phyloP scores from a whole-genome alignment of 805 yeast species.

The Starmerella stellata region DNA sequence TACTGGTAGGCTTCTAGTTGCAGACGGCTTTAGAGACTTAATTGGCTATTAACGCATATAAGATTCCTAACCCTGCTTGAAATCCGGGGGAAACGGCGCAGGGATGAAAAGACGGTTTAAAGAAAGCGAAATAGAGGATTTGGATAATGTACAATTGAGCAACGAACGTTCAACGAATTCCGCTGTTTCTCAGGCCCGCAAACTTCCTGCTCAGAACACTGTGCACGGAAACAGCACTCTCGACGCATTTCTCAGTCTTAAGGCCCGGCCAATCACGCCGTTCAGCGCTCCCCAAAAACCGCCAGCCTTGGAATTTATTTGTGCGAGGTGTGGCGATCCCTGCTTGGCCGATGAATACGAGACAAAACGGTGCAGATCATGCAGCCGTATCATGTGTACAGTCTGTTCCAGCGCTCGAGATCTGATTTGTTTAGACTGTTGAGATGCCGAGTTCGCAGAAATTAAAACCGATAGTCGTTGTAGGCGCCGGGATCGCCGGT shows the following conservation, averaged over 20 bases:
- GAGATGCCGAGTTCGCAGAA: background rate
- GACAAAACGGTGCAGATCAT: conserved; percentile 7
- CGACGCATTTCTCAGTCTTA: conserved; percentile 9
- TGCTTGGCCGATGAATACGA: conserved; percentile 9
- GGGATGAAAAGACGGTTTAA: too few species aligned
- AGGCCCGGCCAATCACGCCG: conserved; percentile 1
- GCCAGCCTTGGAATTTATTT: too few species aligned
- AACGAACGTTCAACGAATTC: too few species aligned
- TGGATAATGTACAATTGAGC: too few species aligned
- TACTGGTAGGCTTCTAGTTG: too few species aligned
- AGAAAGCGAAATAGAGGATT: too few species aligned
- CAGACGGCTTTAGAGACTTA: too few species aligned
- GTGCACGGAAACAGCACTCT: conserved; percentile 5
- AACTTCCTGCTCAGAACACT: background rate
- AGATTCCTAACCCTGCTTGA: too few species aligned
- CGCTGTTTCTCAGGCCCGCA: background rate
- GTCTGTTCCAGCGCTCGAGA: conserved; percentile 14
- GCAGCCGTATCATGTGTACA: conserved; percentile 10
- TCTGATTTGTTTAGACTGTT: conserved; percentile 12
- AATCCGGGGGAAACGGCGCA: too few species aligned
- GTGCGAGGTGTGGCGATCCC: too few species aligned
- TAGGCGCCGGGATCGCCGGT: conserved; percentile 71
- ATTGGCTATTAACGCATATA: too few species aligned
- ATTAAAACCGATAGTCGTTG: conserved; percentile 28
- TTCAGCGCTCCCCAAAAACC: too few species aligned